Base-by-base conservation (phyloP, 2,329 filamentous ascomycete genomes). In the Clarireedia monteithiana region DNA sequence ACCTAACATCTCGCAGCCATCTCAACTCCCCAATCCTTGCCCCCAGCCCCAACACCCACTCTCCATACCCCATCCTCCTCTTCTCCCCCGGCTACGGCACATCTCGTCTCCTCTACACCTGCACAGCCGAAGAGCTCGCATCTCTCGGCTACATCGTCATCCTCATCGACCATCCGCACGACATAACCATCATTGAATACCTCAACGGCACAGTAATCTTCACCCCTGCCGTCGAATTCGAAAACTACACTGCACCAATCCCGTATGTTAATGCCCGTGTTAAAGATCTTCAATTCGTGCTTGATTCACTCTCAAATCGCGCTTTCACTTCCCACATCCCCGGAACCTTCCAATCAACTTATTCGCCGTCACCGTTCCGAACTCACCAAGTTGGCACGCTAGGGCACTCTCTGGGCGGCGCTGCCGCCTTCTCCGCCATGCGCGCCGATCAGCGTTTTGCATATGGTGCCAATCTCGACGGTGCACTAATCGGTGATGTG, bases 381-480 rank as follows among this genome's bases (percentile, higher is more conserved):
- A 50, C 52, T 0, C 34, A 40, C 9, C 58, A 64, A 4, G 68
- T 70, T 42, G 66, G 52, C 59, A 61, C 57, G 49, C 68, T 50
- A 17, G 72, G 73, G 1, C 67, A 70, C 23, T 70, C 68, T 0
- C 61, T 68, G 12, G 69, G 70, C 2, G 69, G 69, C 2, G 69
- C 71, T 4, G 62, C 69, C 4, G 63, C 71, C 0, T 71, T 68
- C 7, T 60, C 60, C 17, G 66, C 67, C 2, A 64, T 71, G 58
- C 58, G 65, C 4, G 45, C 56, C 12, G 71, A 73, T 34, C 48
- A 52, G 1, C 61, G 71, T 2, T 60, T 74, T 36, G 56, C 62
- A 1, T 70, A 65, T 2, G 72, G 71, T 2, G 57, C 74, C 5
- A 71, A 73, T 48, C 61, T 74, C 17, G 73, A 75, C 57, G 72